Base-by-base conservation (phyloP, 129 eudicot species). In the Flaveria brownii region DNA sequence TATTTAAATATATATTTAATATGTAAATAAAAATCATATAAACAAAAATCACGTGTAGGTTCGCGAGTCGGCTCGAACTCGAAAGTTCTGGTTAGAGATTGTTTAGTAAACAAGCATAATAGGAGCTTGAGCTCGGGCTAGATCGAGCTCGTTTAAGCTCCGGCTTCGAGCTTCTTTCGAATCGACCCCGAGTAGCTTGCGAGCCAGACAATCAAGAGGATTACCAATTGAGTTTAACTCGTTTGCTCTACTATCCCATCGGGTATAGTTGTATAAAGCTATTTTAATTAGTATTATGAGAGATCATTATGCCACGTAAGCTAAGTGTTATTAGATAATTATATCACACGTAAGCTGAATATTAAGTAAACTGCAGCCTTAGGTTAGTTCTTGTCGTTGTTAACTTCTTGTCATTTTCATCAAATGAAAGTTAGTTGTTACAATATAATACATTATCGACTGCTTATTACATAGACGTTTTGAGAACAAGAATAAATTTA, bases 381-480 rank as follows among this genome's bases (percentile, higher is more conserved):
- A 10, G 54, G 11, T 51, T 76, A 50, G 26, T 36, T 63, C 42
- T 45, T 64, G 22, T 63, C 72, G 28, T 36, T 62, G 23, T 63
- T 63, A 64, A 30, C 50, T 28, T 64, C 51, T 62, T 75, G 72
- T 75, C 63, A 28, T 46, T 75, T 57, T 56, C 78, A 73, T 73
- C 72, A 30, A 45, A 50, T 57, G 49, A 33, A 9, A 47, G 17
- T 9, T 43, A 75, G 65, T 23, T 16, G 22, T 14, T 17, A 69
- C 54, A 20, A 11, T 9, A 4, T n/a, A 12, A 4, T 25, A 39
- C 2, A 25, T 45, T 41, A 22, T 23, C 33, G 15, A 56, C 70
- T 60, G n/a, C n/a, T n/a, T 61, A 61, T 28, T 30, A 12, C 8
- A n/a, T n/a, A 62, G 28, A 60, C 41, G 28, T 15, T 57, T 59